Conservation (phyloP, 192 early-diverging fungal genomes). For the Kappamyces sp. region DNA sequence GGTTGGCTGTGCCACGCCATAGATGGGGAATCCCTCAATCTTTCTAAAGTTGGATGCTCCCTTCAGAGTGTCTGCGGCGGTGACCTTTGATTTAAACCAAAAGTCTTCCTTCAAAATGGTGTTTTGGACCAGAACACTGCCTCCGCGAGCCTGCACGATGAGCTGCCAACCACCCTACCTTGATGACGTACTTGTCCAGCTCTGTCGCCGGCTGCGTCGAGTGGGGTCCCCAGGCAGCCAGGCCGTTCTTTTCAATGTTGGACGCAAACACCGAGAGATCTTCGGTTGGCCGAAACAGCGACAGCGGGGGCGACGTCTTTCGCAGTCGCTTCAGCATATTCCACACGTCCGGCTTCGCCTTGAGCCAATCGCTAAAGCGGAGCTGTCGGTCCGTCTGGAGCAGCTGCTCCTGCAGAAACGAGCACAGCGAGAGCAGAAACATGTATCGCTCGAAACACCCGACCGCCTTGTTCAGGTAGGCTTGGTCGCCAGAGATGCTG, state of each 20-base stretch:
- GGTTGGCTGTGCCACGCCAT: conserved; percentile 57
- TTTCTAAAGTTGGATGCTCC: conserved; percentile 52
- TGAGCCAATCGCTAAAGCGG: conserved; percentile 26
- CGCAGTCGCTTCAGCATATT: conserved; percentile 48
- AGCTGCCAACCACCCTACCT: conserved; percentile 28
- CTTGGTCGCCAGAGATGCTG: conserved; percentile 30
- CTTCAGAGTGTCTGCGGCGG: too few species aligned
- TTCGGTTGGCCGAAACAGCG: conserved; percentile 52
- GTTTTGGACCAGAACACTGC: conserved; percentile 47
- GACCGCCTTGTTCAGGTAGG: conserved; percentile 35
- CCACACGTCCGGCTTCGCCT: conserved; percentile 41
- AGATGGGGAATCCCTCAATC: conserved; percentile 33
- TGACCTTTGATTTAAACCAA: conserved; percentile 40
- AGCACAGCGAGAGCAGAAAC: conserved; percentile 47
- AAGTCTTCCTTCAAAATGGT: conserved; percentile 59
- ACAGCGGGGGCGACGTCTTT: conserved; percentile 31
- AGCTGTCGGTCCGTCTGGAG: conserved; percentile 9
- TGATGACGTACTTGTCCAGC: conserved; percentile 48
- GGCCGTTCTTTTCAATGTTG: conserved; percentile 9
- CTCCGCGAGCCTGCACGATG: conserved; percentile 35
- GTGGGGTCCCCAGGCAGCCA: not conserved
- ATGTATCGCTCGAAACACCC: conserved; percentile 55
- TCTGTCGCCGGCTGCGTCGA: conserved; percentile 27
- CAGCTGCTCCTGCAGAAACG: conserved; percentile 44
- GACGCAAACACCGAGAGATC: conserved; percentile 42